A percentile compares a stretch with the other conserved stretches of the same genome.
Evolutionary conservation across 768 basidiomycete genomes (phyloP).

Genomic region (Lentinula edodes): DNA sequence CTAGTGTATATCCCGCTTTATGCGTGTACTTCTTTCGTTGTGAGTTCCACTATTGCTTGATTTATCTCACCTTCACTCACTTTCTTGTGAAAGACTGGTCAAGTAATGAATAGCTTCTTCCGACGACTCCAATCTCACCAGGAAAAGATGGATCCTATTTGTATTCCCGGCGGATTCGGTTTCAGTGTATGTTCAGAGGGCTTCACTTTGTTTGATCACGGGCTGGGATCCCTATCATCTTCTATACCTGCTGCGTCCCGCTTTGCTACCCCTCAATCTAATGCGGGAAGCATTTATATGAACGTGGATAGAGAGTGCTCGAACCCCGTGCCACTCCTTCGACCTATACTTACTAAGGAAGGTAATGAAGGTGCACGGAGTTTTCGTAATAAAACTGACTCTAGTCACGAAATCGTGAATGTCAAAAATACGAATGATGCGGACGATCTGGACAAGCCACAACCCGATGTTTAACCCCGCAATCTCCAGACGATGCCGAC

Average conservation of each 20-base stretch:
- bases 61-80: not conserved
- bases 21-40: slow-evolving; percentile 8
- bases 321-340: not conserved
- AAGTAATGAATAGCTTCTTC: not conserved
- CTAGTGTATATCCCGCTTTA: slow-evolving; percentile 7
- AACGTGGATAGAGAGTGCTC: not conserved
- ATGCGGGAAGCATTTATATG: not conserved
- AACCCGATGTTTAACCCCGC: too few species aligned
- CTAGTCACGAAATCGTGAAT: not conserved
- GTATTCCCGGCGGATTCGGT: not conserved
- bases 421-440: too few species aligned
- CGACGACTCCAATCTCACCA: not conserved
- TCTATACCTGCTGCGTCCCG: not conserved
- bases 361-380: not conserved
- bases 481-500: too few species aligned
- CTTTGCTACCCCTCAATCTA: too few species aligned
- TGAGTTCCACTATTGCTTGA: not conserved
- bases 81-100: not conserved
- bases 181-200: not conserved
- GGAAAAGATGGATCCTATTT: not conserved
- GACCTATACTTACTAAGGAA: not conserved
- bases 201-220: not conserved
- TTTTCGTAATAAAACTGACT: not conserved
- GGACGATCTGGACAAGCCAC: too few species aligned
- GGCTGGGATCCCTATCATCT: not conserved